Conservation (phyloP, 306 rosid species). For the Psophocarpus tetragonolobus region DNA sequence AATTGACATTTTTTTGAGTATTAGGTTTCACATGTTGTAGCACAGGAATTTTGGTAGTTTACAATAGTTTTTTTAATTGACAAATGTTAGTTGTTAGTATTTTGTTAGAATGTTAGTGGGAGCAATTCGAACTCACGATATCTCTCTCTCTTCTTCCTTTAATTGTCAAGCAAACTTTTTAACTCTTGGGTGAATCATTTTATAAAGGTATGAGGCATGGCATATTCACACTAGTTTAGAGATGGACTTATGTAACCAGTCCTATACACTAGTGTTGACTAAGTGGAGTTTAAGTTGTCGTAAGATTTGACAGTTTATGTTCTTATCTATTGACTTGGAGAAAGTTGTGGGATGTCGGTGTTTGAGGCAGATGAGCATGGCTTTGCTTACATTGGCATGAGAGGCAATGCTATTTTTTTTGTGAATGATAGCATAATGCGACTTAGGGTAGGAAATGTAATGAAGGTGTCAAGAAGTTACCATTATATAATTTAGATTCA, state of each 20-base stretch:
- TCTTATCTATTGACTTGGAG: conserved; percentile 2
- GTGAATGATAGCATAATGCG: not conserved
- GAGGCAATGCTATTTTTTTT: not conserved
- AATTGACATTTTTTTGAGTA: conserved; percentile 10
- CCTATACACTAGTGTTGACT: not conserved
- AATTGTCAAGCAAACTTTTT: too few species aligned
- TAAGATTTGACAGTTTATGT: conserved; percentile 22
- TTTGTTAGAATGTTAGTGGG: too few species aligned
- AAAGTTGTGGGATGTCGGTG: not conserved
- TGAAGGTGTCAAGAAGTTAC: conserved; percentile 5
- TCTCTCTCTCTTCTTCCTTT: too few species aligned
- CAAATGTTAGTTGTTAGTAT: too few species aligned
- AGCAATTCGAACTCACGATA: too few species aligned
- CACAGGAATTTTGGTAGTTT: conserved; percentile 24
- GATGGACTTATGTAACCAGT: conserved; percentile 5
- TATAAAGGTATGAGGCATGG: not conserved
- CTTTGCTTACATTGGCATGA: conserved; percentile 6
- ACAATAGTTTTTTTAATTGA: too few species aligned
- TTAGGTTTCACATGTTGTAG: conserved; percentile 5
- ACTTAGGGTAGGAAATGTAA: not conserved
- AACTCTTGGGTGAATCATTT: not conserved
- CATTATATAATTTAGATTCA: not conserved
- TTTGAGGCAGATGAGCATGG: conserved; percentile 1
- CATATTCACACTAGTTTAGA: conserved; percentile 16
- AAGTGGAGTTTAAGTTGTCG: conserved; percentile 15